Base-by-base conservation (phyloP, 768 basidiomycete species). In the Boletus tylopilopsis region DNA sequence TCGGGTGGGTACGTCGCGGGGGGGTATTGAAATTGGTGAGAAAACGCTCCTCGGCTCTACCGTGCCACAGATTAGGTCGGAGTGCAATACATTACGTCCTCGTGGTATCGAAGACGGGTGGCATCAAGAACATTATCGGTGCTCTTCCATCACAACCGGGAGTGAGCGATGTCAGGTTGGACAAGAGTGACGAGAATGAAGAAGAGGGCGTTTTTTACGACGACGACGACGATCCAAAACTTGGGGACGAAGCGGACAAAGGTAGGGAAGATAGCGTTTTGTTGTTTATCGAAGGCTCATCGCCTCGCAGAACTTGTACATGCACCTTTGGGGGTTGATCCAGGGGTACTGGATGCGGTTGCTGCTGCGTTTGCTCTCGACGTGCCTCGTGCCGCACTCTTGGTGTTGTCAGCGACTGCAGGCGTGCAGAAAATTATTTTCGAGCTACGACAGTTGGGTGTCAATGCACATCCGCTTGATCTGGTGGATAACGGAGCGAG, bases 281-380 rank as follows among this genome's bases (percentile, higher is more conserved):
- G 15, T 24, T 16, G 22, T 37, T 35, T 36, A 15, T 30, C 7
- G 18, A 12, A 21, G 35, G 21, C 51, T 68, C 11, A 64, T 19
- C 34, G 5, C 23, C n/a, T 18, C 15, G 39, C 60, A 84, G 83
- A 73, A 57, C 70, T 77, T 58, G 55, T 62, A 15, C 67, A 62
- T 30, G 75, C 72, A 3, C 67, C 74, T 33, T 78, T 82, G 32
- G 77, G 79, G 15, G 77, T 85, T 54, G 77, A 80, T 58, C 73
- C 76, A 6, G 71, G 73, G 52, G 67, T 74, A 27, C 60, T 90
- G 55, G 88, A 90, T 61, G 82, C 83, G 2, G 74, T 90, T 41
- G 87, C 84, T 6, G 76, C 79, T 10, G 73, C 75, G 5, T 85
- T 90, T 62, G 88, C 87, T 16, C 62, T 88, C 18, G 86, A 88